These are phyloP conservation scores for Metschnikowia gruessii DNA, from an alignment of 805 yeast genomes.

Conservation along the genomic window DNA sequence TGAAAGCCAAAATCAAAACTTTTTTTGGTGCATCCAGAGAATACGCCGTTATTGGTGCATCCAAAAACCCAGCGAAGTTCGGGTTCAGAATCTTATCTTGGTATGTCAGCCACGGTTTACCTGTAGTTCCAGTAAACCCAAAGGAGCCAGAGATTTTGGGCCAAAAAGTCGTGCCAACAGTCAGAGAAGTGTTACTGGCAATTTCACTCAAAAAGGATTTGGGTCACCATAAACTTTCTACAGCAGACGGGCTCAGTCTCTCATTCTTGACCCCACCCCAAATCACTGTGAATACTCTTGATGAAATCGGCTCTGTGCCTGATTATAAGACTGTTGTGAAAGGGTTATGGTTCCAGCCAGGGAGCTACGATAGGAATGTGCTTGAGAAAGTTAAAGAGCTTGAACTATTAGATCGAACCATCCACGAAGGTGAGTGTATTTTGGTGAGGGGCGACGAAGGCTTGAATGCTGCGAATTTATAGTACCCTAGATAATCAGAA, in stretches of 20 bases:
- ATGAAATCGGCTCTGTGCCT: slow-evolving; percentile 38
- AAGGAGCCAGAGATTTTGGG: slow-evolving; percentile 47
- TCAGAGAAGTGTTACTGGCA: slow-evolving; percentile 29
- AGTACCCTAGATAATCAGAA: too few relatives aligned
- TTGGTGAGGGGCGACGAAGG: slow-evolving; percentile 64
- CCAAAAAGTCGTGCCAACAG: slow-evolving; percentile 33
- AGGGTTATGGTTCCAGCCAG: slow-evolving; percentile 84
- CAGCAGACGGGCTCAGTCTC: slow-evolving; percentile 48
- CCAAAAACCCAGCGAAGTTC: slow-evolving; percentile 58
- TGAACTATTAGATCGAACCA: slow-evolving; percentile 32
- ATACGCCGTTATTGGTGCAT: slow-evolving; percentile 72
- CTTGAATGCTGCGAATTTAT: slow-evolving; percentile 39
- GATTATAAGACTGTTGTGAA: slow-evolving; percentile 41
- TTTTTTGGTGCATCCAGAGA: slow-evolving; percentile 53
- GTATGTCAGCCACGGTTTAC: slow-evolving; percentile 56
- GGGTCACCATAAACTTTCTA: slow-evolving; percentile 25
- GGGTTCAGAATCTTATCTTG: slow-evolving; percentile 69
- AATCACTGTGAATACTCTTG: slow-evolving; percentile 42
- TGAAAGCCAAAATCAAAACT: slow-evolving; percentile 35
- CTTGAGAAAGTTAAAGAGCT: slow-evolving; percentile 40
- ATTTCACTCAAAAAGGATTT: slow-evolving; percentile 20
- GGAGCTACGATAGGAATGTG: slow-evolving; percentile 57
- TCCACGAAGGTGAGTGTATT: slow-evolving; percentile 62
- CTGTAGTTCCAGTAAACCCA: slow-evolving; percentile 68
- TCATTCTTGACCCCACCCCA: slow-evolving; percentile 77